Evolutionary conservation across 257 asterid species (phyloP).

Genomic region (Galeopsis tetrahit): DNA sequence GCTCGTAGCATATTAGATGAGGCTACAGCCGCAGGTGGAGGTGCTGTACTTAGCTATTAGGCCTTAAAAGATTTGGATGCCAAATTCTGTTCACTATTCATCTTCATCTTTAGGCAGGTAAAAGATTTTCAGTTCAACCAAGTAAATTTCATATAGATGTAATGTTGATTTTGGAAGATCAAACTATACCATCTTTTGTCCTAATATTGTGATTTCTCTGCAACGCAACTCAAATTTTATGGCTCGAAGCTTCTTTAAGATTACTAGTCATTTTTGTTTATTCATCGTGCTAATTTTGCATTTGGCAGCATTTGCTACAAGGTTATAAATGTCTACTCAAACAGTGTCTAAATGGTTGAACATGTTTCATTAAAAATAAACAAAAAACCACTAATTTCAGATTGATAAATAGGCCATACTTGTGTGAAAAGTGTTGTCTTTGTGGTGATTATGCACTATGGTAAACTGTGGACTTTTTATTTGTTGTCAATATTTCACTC

Average conservation of each 20-base stretch:
- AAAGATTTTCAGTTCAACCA: conserved; percentile 18
- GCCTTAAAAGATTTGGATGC: background rate
- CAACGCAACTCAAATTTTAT: background rate
- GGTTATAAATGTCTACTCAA: too few species aligned
- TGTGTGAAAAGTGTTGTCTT: background rate
- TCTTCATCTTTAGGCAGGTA: conserved; percentile 23
- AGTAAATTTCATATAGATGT: conserved; percentile 26
- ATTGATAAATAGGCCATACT: background rate
- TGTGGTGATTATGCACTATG: background rate
- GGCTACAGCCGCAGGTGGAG: conserved; percentile 52
- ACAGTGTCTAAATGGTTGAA: background rate
- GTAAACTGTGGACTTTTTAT: background rate
- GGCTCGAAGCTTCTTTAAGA: background rate
- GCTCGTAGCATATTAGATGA: conserved; percentile 66
- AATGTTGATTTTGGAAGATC: conserved; percentile 13
- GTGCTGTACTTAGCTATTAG: conserved; percentile 35
- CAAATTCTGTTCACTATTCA: conserved; percentile 19
- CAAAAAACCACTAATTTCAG: background rate
- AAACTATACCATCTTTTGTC: conserved; percentile 10
- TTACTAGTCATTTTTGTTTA: background rate
- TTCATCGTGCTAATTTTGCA: background rate
- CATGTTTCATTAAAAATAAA: background rate
- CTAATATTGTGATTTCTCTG: background rate
- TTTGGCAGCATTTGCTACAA: background rate
- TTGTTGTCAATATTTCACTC: background rate